A percentile compares a stretch with the other conserved stretches of the same genome.
Conservation (phyloP, 2,329 filamentous ascomycete genomes). For the Penicillium decumbens region DNA sequence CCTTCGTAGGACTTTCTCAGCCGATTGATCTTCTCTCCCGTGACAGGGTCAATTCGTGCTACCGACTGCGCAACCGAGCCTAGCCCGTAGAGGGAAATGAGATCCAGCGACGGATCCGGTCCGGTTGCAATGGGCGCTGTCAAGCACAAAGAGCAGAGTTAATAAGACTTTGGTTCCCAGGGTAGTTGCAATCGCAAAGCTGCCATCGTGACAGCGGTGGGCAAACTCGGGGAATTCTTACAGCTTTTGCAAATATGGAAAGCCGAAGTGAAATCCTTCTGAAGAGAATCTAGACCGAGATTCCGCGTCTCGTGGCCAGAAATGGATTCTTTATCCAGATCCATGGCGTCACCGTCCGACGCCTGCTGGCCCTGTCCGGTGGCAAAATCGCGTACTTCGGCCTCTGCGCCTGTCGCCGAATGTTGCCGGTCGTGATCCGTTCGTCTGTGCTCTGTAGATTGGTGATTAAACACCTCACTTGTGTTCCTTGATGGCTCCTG, state of each 20-base stretch:
- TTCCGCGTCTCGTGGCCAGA: slow-evolving; percentile 22
- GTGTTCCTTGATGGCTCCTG: slow-evolving; percentile 22
- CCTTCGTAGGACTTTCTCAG: slow-evolving; percentile 54
- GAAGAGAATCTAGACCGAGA: slow-evolving; percentile 41
- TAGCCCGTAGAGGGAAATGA: slow-evolving; percentile 57
- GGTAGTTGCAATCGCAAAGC: slow-evolving; percentile 29
- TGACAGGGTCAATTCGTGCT: slow-evolving; percentile 55
- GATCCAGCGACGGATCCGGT: slow-evolving; percentile 55
- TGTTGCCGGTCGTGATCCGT: slow-evolving; percentile 35
- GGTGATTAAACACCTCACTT: slow-evolving; percentile 15
- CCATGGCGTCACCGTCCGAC: slow-evolving; percentile 36
- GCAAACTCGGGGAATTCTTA: slow-evolving; percentile 46
- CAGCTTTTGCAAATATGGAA: slow-evolving; percentile 49
- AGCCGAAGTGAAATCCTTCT: slow-evolving; percentile 44
- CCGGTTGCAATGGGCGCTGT: slow-evolving; percentile 48
- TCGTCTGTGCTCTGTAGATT: slow-evolving; percentile 28
- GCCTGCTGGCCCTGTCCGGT: slow-evolving; percentile 14
- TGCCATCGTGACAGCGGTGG: slow-evolving; percentile 30
- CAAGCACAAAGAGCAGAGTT: slow-evolving; percentile 36
- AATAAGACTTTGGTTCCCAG: slow-evolving; percentile 37
- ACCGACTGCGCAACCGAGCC: slow-evolving; percentile 55
- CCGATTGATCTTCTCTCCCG: slow-evolving; percentile 62
- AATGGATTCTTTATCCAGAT: slow-evolving; percentile 33
- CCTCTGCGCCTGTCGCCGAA: slow-evolving; percentile 13
- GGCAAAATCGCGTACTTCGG: slow-evolving; percentile 21